phyloP scores from a whole-genome alignment of 1,139 yeast species.

The Debaryomyces subglobosus region DNA sequence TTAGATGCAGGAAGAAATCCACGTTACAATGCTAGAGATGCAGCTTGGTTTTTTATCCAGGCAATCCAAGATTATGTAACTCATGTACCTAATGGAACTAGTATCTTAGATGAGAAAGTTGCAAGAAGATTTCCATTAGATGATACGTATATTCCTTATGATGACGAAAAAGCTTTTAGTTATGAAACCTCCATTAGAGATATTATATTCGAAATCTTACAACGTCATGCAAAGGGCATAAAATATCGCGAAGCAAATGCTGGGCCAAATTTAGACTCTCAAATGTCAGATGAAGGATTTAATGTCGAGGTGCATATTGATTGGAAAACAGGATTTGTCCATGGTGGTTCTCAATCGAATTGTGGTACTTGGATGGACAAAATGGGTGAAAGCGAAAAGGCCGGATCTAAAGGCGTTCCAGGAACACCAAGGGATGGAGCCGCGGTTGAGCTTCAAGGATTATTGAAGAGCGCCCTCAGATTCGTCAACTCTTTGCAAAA shows the following conservation, averaged over 20 bases:
- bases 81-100: conserved; percentile 68
- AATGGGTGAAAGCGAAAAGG: conserved; percentile 91
- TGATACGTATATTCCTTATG: conserved; percentile 72
- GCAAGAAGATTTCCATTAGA: conserved; percentile 87
- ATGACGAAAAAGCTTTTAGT: conserved; percentile 76
- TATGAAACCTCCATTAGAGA: conserved; percentile 73
- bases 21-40: conserved; percentile 94
- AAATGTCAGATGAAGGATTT: conserved; percentile 92
- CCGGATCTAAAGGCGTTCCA: conserved; percentile 86
- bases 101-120: conserved; percentile 71
- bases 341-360: conserved; percentile 89
- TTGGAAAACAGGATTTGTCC: conserved; percentile 85
- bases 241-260: conserved; percentile 94
- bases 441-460: conserved; percentile 88
- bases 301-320: conserved; percentile 80
- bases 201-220: conserved; percentile 75
- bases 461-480: conserved; percentile 79
- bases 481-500: conserved; percentile 67
- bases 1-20: conserved; percentile 94
- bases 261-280: conserved; percentile 83
- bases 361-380: conserved; percentile 99
- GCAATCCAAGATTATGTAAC: conserved; percentile 79
- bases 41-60: conserved; percentile 93
- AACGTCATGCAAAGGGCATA: conserved; percentile 87
- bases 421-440: conserved; percentile 99